These are phyloP conservation scores for Lyophyllum decastes DNA, from an alignment of 768 basidiomycete species.

Conservation along the genomic window DNA sequence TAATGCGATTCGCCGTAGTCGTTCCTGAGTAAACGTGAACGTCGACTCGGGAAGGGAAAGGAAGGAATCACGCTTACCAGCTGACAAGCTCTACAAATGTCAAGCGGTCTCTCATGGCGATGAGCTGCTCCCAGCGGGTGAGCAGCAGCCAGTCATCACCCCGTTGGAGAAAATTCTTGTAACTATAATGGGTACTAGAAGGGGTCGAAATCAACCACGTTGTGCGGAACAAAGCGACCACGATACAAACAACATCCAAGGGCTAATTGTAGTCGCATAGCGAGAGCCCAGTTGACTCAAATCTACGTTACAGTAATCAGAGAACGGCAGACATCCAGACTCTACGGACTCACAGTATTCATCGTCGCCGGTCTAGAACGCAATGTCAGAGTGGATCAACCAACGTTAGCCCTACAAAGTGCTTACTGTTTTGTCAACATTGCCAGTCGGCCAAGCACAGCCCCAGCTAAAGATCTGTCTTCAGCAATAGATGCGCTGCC, in stretches of 20 bases:
- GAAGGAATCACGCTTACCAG: slow-evolving; percentile 41
- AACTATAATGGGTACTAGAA: slow-evolving; percentile 52
- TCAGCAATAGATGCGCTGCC: not conserved
- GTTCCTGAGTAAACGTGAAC: slow-evolving; percentile 45
- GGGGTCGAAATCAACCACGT: slow-evolving; percentile 17
- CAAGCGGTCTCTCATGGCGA: slow-evolving; percentile 53
- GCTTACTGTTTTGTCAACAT: slow-evolving; percentile 42
- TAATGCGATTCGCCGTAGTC: slow-evolving; percentile 81
- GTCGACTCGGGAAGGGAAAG: not conserved
- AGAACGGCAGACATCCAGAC: not conserved
- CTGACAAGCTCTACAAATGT: slow-evolving; percentile 69
- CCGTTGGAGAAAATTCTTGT: slow-evolving; percentile 68
- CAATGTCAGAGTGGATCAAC: slow-evolving; percentile 4
- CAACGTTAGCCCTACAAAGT: not conserved
- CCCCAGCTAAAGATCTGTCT: slow-evolving; percentile 45
- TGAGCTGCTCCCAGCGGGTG: slow-evolving; percentile 71
- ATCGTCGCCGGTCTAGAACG: slow-evolving; percentile 41
- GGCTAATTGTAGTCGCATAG: slow-evolving; percentile 47
- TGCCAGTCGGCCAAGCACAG: slow-evolving; percentile 60
- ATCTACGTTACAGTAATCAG: slow-evolving; percentile 26
- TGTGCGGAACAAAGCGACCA: not conserved
- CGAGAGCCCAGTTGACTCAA: slow-evolving; percentile 41
- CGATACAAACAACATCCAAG: slow-evolving; percentile 45
- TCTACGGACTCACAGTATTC: slow-evolving; percentile 40
- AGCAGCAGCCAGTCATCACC: slow-evolving; percentile 69